Conservation (phyloP, 208 protist species). For the Leptomonas pyrrhocoris region DNA sequence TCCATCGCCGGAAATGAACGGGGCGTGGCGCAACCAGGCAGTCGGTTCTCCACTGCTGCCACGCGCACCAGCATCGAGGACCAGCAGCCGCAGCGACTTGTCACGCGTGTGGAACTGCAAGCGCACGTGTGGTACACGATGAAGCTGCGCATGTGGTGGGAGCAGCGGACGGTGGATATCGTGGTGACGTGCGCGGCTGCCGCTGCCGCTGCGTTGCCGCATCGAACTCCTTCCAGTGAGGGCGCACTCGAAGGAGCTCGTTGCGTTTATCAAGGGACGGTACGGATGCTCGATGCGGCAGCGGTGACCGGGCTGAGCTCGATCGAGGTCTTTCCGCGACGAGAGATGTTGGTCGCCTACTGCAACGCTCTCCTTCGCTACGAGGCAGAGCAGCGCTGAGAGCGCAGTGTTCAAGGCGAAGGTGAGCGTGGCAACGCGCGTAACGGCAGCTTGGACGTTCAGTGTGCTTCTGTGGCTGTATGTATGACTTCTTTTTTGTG, state of each 20-base stretch:
- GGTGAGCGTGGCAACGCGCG: too few relatives aligned
- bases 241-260: neutral
- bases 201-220: neutral
- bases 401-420: too few relatives aligned
- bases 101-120: conserved; percentile 1
- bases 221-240: neutral
- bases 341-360: conserved; percentile 44
- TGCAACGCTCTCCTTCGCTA: conserved; percentile 44
- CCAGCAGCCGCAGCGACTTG: neutral
- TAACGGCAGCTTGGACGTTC: too few relatives aligned
- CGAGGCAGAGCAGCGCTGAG: neutral
- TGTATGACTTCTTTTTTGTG: too few relatives aligned
- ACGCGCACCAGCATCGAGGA: neutral
- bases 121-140: conserved; percentile 23
- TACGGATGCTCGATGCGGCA: conserved; percentile 34
- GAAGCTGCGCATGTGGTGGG: conserved; percentile 16
- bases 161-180: conserved; percentile 18
- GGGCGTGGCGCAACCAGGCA: neutral
- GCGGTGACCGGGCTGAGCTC: conserved; percentile 23
- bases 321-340: conserved; percentile 45
- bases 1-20: neutral
- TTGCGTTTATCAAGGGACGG: neutral
- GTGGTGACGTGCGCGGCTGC: conserved; percentile 8
- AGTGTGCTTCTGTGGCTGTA: too few relatives aligned
- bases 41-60: neutral